Base-by-base conservation (phyloP, 495 filamentous ascomycete species). In the Hypoxylon trugodes region DNA sequence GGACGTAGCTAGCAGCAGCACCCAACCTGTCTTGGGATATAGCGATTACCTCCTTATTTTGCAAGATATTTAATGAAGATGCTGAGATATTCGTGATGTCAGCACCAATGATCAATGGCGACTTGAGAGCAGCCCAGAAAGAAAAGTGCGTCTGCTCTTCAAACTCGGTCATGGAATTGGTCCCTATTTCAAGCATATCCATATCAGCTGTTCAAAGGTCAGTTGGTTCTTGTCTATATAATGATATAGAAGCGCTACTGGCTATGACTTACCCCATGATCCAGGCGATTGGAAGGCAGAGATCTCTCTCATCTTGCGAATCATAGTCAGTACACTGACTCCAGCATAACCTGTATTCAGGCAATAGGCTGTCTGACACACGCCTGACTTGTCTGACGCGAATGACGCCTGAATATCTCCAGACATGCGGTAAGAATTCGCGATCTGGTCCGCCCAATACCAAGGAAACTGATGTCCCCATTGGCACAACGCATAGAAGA, bases 91-190 rank as follows among this genome's bases (percentile, higher is more conserved):
- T 68, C 25, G 55, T 65, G 21, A 84, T 68, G 22, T 78, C 77
- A 1, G 73, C 81, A 1, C 83, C 82, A 35, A 85, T 81, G 8
- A 81, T 67, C 6, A 85, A 57, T 4, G 82, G 82, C 22, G 77
- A 80, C 61, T 84, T 85, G 25, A 82, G 63, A 22, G 80, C 79
- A 26, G 80, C 81, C 82, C 82, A 85, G 25, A 84, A 59, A 5
- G 79, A 77, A 63, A 85, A 83, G 65, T 85, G 83, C 0, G 78
- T 77, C 42, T 77, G 68, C 41, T 79, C 74, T 47, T 81, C 76
- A 0, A 71, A 51, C 0, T 63, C 50, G 1, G 72, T 77, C 8
- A 81, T 60, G 1, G 75, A 48, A 4, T 73, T 57, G 13, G 77
- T 79, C 0, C 80, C 79, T 6, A 82, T 70, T 49, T 81, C 77